phyloP scores from a whole-genome alignment of 345 rosid genomes.

The Populus alba region DNA sequence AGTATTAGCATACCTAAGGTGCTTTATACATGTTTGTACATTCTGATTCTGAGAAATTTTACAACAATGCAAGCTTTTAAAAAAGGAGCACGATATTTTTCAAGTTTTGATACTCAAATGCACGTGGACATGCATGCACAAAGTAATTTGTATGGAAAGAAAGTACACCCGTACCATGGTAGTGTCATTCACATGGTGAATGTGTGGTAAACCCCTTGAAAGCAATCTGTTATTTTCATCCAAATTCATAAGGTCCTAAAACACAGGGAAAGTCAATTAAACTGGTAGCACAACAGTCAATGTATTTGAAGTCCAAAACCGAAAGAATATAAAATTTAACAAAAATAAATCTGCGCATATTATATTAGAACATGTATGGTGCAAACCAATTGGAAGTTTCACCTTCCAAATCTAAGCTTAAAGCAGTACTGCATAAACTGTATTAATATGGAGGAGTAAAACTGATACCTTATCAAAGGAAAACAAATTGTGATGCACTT shows the following conservation, averaged over 20 bases:
- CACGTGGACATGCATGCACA: neutral
- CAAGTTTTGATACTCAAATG: no score
- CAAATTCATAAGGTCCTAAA: conserved; percentile 80
- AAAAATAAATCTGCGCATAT: neutral
- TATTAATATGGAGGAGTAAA: conserved; percentile 5
- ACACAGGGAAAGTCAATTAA: conserved; percentile 7
- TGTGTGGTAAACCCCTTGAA: conserved; percentile 63
- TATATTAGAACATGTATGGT: neutral
- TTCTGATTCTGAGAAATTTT: no score
- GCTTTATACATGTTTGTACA: no score
- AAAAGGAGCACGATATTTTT: neutral
- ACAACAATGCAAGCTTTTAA: neutral
- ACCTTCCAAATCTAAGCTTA: conserved; percentile 2
- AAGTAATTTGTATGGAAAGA: conserved; percentile 1
- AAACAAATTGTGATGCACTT: conserved; percentile 55
- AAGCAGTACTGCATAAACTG: neutral
- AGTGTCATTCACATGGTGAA: conserved; percentile 76
- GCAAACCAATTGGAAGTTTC: neutral
- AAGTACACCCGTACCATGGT: conserved; percentile 53
- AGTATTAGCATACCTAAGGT: no score
- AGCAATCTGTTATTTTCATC: conserved; percentile 70
- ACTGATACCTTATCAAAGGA: conserved; percentile 70
- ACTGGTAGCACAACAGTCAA: neutral
- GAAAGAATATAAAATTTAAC: neutral
- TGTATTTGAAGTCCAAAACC: conserved; percentile 7